Evolutionary conservation across 2,329 filamentous ascomycete species (phyloP), one percentile per base, ranked within the genome.

Genomic region (Zalaria obscura): DNA sequence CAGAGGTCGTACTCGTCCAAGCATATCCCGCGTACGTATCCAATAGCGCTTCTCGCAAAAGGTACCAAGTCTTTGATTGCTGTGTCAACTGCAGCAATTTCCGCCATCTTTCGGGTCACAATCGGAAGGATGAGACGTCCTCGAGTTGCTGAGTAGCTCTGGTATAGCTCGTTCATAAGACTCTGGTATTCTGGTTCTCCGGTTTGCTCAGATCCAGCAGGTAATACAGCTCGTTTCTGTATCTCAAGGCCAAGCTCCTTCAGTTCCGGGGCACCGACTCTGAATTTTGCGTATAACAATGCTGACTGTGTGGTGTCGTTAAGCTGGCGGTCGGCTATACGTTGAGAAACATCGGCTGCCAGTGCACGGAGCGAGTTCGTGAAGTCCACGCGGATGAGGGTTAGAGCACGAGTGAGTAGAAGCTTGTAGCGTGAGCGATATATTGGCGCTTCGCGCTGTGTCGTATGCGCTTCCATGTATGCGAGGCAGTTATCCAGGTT

Each of bases 401-500:
- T 81, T 36, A 82, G 63, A 11, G 74, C 77, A 46, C 78, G 67
- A 2, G 78, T 82, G 35, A 96, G 72, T 8, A 95, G 71, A 0
- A 91, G 72, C 45, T 84, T 78, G 59, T 96, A 96, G 45, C 87
- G 77, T 5, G 89, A 86, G 35, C 88, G 75, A 58, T 95, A 96
- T 2, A 82, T 78, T 47, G 87, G 80, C 3, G 88, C 80, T 59
- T 96, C 89, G 47, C 84, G 83, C 57, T 95, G 93, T 5, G 76
- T 77, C 5, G 83, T 75, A 65, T 95, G 85, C 40, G 76, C 71
- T 46, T 83, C 75, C 87, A 96, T 95, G 56, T 96, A 96, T 27
- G 80, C 80, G 50, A 98, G 76, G 58, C 89, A 98, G 40, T 85
- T 78, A 61, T 96, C 88, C 39, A 98, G 68, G 47, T 86, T 89